Conservation (phyloP, 306 rosid genomes). For the Amphicarpaea edgeworthii region DNA sequence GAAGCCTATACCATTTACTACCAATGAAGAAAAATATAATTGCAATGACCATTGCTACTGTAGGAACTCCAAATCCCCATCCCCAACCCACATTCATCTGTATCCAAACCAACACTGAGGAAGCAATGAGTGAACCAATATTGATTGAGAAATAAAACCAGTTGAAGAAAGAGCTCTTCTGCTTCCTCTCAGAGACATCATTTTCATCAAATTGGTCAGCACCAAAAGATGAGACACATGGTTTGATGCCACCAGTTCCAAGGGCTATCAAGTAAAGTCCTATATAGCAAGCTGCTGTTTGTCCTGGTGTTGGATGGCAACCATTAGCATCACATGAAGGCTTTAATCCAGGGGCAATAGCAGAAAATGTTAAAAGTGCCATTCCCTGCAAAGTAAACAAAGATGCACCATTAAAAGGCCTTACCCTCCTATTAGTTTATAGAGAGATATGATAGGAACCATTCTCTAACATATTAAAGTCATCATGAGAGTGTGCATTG, state of each 20-base stretch:
- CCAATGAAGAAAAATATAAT: conserved; percentile 71
- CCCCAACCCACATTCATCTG: conserved; percentile 96
- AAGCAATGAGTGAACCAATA: conserved; percentile 78
- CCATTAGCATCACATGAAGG: conserved; percentile 57
- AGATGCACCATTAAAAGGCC: neutral
- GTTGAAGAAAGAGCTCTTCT: conserved; percentile 81
- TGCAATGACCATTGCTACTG: conserved; percentile 76
- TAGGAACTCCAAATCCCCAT: conserved; percentile 92
- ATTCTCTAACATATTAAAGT: no score
- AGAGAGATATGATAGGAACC: no score
- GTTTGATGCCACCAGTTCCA: conserved; percentile 91
- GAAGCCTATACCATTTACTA: conserved; percentile 68
- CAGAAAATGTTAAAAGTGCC: conserved; percentile 66
- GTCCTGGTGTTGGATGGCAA: conserved; percentile 61
- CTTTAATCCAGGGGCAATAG: conserved; percentile 62
- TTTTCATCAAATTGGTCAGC: conserved; percentile 90
- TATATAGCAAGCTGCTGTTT: conserved; percentile 53
- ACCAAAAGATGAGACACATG: conserved; percentile 84
- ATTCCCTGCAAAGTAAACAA: conserved; percentile 56
- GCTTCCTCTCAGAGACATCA: conserved; percentile 65
- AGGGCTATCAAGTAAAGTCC: conserved; percentile 83
- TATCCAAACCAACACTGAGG: conserved; percentile 79
- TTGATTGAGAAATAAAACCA: conserved; percentile 89
- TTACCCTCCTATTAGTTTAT: neutral
- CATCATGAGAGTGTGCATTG: no score